These are phyloP conservation scores for Alternaria ethzedia DNA, from an alignment of 2,329 filamentous ascomycete species.

Conservation along the genomic window DNA sequence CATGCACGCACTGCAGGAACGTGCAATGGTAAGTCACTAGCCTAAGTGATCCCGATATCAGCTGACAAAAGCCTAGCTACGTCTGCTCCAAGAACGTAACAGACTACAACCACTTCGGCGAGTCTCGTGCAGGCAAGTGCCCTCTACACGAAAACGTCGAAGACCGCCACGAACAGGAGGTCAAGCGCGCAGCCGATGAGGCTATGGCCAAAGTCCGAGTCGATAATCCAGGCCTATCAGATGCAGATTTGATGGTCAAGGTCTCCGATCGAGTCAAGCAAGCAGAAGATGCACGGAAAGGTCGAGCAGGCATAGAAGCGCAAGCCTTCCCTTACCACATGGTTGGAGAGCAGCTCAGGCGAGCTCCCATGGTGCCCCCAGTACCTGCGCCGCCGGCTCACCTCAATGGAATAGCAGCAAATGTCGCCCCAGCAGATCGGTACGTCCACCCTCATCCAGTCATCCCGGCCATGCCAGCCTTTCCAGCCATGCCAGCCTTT, in stretches of 20 bases:
- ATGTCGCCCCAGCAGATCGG: constrained; percentile 10
- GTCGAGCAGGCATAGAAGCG: constrained; percentile 16
- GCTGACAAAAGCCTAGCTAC: constrained; percentile 59
- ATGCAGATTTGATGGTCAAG: constrained; percentile 63
- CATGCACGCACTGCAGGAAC: constrained; percentile 66
- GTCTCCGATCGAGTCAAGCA: constrained; percentile 61
- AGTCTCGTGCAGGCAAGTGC: constrained; percentile 59
- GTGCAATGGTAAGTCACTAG: constrained; percentile 59
- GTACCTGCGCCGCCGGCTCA: background rate
- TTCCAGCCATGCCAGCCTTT: background rate
- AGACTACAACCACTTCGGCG: constrained; percentile 74
- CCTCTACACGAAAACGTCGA: constrained; percentile 70
- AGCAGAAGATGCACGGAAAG: constrained; percentile 36
- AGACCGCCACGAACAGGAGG: constrained; percentile 67
- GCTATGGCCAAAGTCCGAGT: constrained; percentile 62
- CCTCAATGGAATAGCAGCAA: background rate
- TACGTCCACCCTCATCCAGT: constrained; percentile 16
- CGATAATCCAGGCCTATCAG: constrained; percentile 67
- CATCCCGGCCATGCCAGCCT: background rate
- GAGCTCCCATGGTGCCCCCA: background rate
- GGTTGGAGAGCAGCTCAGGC: constrained; percentile 22
- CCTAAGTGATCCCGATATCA: background rate
- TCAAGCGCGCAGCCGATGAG: constrained; percentile 65
- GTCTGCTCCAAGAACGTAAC: constrained; percentile 70
- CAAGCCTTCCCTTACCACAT: constrained; percentile 32